Evolutionary conservation across 371 early-diverging fungal species (phyloP).

Genomic region (Lichtheimia hyalospora): DNA sequence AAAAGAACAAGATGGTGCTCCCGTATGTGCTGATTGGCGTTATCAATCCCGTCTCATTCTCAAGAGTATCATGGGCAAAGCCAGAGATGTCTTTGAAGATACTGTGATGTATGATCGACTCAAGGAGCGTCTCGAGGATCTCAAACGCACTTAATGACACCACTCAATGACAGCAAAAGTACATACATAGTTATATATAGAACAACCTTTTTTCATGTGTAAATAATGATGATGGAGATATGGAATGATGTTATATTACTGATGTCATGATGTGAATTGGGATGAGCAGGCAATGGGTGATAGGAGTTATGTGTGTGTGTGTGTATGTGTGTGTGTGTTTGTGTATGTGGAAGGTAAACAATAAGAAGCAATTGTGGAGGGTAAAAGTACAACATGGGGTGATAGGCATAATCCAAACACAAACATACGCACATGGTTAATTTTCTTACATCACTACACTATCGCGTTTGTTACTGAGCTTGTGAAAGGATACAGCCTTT

Average conservation of each 20-base stretch:
- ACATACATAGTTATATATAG: neutral
- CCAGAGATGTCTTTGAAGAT: slow-evolving; percentile 73
- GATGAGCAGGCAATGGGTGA: neutral
- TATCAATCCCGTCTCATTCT: slow-evolving; percentile 82
- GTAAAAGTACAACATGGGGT: no score
- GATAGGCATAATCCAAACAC: no score
- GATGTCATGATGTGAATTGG: neutral
- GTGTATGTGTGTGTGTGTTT: neutral
- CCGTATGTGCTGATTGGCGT: slow-evolving; percentile 84
- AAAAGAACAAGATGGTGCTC: slow-evolving; percentile 34
- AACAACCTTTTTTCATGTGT: slow-evolving; percentile 1
- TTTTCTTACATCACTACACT: no score
- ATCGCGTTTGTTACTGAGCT: neutral
- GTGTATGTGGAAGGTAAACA: no score
- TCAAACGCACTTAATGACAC: slow-evolving; percentile 31
- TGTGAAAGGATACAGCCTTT: slow-evolving; percentile 18
- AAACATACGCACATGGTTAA: no score
- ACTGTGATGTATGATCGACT: slow-evolving; percentile 61
- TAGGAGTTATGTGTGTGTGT: neutral
- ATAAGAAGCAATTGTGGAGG: no score
- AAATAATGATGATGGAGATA: neutral
- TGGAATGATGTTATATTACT: no score
- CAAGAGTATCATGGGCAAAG: slow-evolving; percentile 81
- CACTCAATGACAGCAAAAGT: neutral
- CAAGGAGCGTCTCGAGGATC: slow-evolving; percentile 59